A percentile compares a stretch with the other conserved stretches of the same genome.
These are phyloP conservation scores for Verbascum thapsus DNA, from an alignment of 257 asterid genomes.

Conservation along the genomic window DNA sequence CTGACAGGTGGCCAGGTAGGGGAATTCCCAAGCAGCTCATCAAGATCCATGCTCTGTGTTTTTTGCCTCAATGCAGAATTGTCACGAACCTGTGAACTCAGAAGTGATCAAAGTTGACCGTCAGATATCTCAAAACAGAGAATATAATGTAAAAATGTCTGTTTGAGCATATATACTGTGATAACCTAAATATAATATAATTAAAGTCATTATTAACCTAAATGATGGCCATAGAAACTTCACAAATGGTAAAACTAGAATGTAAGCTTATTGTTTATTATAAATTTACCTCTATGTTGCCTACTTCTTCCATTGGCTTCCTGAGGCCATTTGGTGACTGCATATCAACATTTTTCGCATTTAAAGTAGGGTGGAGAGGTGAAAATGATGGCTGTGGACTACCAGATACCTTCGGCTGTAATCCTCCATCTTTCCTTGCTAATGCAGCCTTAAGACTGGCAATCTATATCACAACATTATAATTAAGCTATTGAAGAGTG, in stretches of 20 bases:
- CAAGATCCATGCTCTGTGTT: slow-evolving; percentile 71
- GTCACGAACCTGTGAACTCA: slow-evolving; percentile 49
- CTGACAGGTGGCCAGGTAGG: slow-evolving; percentile 84
- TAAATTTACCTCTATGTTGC: slow-evolving; percentile 77
- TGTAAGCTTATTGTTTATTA: background rate
- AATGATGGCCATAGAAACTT: no score
- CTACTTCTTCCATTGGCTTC: slow-evolving; percentile 94
- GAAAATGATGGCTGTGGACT: slow-evolving; percentile 48
- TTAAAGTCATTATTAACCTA: no score
- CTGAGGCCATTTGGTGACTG: slow-evolving; percentile 55
- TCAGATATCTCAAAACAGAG: background rate
- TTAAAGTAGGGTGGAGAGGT: slow-evolving; percentile 44
- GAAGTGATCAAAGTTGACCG: slow-evolving; percentile 7
- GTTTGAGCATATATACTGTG: slow-evolving; percentile 2
- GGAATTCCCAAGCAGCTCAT: slow-evolving; percentile 74
- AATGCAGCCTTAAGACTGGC: slow-evolving; percentile 80
- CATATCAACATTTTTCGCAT: slow-evolving; percentile 41
- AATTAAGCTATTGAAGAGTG: slow-evolving; percentile 15
- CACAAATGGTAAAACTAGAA: slow-evolving; percentile 1
- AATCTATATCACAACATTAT: slow-evolving; percentile 54
- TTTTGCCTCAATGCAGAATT: slow-evolving; percentile 58
- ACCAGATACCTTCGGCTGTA: slow-evolving; percentile 50
- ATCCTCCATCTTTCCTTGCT: slow-evolving; percentile 65
- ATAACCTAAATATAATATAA: no score
- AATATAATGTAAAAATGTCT: background rate